Percentiles rank a stretch among this genome's conserved stretches.
These are phyloP conservation scores for Epichloe baconii DNA, from an alignment of 2,329 filamentous ascomycete species.

Conservation along the genomic window DNA sequence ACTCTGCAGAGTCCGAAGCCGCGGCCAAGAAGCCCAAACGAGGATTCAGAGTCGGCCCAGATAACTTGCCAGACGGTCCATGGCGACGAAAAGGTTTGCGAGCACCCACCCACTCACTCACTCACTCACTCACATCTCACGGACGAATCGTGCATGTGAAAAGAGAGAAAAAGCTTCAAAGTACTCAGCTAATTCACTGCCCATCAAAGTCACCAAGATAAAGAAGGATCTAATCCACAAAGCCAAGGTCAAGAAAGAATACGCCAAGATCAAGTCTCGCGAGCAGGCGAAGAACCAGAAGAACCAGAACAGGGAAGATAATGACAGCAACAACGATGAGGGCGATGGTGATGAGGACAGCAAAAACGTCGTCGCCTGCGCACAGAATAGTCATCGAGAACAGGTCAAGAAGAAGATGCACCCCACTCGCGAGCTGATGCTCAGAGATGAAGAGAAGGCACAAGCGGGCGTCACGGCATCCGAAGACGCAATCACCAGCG, in stretches of 20 bases:
- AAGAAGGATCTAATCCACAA: constrained; percentile 83
- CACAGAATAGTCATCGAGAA: constrained; percentile 3
- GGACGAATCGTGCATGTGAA: not conserved
- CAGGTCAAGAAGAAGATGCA: constrained; percentile 18
- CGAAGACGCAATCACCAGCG: constrained; percentile 9
- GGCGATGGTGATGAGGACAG: constrained; percentile 5
- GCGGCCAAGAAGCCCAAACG: constrained; percentile 43
- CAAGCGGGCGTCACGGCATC: constrained; percentile 14
- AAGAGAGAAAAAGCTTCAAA: not conserved
- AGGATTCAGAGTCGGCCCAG: constrained; percentile 77
- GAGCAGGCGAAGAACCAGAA: constrained; percentile 19
- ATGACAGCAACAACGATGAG: constrained; percentile 8
- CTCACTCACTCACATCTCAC: not conserved
- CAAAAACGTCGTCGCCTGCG: constrained; percentile 7
- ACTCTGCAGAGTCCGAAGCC: constrained; percentile 17
- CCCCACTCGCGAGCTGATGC: constrained; percentile 26
- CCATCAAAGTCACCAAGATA: constrained; percentile 56
- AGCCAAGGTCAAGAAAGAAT: constrained; percentile 85
- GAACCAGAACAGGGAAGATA: constrained; percentile 10
- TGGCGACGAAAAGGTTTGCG: constrained; percentile 61
- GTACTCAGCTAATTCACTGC: not conserved
- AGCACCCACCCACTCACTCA: not conserved
- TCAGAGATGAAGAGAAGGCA: constrained; percentile 25
- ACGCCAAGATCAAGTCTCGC: constrained; percentile 66
- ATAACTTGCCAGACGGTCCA: constrained; percentile 80